Conservation (phyloP, 345 rosid species). For the Moricandia moricandioides region DNA sequence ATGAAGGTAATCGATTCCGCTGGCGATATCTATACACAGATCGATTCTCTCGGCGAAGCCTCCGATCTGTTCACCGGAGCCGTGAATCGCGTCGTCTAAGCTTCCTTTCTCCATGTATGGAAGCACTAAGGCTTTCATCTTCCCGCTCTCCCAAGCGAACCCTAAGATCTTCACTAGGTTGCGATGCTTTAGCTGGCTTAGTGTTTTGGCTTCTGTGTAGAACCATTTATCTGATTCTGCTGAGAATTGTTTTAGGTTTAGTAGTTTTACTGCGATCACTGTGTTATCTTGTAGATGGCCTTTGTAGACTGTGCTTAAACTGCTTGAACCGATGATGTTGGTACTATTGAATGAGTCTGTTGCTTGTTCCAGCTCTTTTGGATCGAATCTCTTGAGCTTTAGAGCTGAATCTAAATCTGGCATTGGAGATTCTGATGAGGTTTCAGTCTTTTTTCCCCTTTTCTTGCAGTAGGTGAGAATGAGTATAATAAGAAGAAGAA, state of each 20-base stretch:
- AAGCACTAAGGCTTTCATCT: constrained; percentile 71
- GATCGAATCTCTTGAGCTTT: constrained; percentile 58
- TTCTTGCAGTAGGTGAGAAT: constrained; percentile 33
- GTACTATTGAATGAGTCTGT: constrained; percentile 53
- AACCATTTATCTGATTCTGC: constrained; percentile 67
- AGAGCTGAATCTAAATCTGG: constrained; percentile 45
- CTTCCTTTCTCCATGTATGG: constrained; percentile 80
- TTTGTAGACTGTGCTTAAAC: constrained; percentile 79
- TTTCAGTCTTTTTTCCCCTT: constrained; percentile 26
- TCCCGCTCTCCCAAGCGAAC: constrained; percentile 81
- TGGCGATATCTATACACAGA: constrained; percentile 56
- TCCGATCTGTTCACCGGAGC: constrained; percentile 41
- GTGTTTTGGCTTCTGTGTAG: constrained; percentile 69
- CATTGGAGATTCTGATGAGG: constrained; percentile 38
- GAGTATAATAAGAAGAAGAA: constrained; percentile 35
- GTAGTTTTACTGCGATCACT: constrained; percentile 66
- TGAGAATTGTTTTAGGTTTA: constrained; percentile 69
- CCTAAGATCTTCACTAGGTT: constrained; percentile 78
- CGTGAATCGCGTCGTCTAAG: constrained; percentile 60
- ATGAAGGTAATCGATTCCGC: constrained; percentile 73
- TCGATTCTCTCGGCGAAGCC: constrained; percentile 49
- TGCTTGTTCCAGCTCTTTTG: constrained; percentile 55
- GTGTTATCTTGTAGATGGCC: constrained; percentile 58
- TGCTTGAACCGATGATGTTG: constrained; percentile 68
- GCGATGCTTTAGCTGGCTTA: constrained; percentile 70